Conservation (phyloP, 2,329 filamentous ascomycete genomes). For the Penicillium sp. region DNA sequence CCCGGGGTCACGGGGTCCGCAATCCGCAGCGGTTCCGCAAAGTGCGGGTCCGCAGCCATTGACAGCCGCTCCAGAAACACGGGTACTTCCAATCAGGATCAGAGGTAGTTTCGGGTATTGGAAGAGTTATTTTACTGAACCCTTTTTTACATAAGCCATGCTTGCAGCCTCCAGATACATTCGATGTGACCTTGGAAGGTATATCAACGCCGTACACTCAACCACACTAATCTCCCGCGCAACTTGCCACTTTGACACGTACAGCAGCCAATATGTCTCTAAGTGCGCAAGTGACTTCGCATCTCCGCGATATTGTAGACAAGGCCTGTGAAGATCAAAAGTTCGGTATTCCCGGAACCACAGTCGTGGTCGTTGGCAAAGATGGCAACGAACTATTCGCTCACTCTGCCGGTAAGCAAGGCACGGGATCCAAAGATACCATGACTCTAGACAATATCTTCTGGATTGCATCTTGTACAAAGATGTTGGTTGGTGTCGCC, state of each 20-base stretch:
- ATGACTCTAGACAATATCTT: slow-evolving; percentile 62
- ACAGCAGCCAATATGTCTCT: neutral
- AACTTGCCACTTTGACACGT: neutral
- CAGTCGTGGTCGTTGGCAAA: neutral
- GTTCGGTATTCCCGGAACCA: neutral
- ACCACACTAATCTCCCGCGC: neutral
- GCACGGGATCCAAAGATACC: slow-evolving; percentile 39
- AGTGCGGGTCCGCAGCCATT: neutral
- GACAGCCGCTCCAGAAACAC: too few relatives aligned
- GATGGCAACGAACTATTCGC: neutral
- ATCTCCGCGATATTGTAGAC: neutral
- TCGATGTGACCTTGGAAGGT: too few relatives aligned
- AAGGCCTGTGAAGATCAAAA: slow-evolving; percentile 9
- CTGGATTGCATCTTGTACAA: slow-evolving; percentile 57
- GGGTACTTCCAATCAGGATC: too few relatives aligned
- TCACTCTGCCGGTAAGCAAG: slow-evolving; percentile 3
- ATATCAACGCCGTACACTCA: too few relatives aligned
- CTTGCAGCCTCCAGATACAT: too few relatives aligned
- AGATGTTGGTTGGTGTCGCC: slow-evolving; percentile 46
- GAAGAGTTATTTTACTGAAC: too few relatives aligned
- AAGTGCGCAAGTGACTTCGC: neutral
- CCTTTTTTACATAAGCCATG: too few relatives aligned
- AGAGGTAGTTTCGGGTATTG: too few relatives aligned
- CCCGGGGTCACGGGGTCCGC: neutral
- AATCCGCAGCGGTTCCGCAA: neutral